Base-by-base conservation (phyloP, 2,329 filamentous ascomycete species). In the Aspergillus neoniger region DNA sequence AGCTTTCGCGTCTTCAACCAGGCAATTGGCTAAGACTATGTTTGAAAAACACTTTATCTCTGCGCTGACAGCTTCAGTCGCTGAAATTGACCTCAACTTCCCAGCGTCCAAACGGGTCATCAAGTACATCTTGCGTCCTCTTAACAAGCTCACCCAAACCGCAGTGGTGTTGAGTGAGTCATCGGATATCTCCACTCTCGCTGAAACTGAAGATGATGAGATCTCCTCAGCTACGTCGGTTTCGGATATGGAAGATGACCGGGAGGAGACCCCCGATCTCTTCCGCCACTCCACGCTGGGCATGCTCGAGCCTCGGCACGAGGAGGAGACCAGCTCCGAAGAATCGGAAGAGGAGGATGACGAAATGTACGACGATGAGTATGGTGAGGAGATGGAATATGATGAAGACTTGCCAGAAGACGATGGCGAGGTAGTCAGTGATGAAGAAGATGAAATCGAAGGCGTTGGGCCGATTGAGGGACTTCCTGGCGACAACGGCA, bases 1-100 rank as follows among this genome's bases (percentile, higher is more conserved):
- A 63, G 81, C 74, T 62, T 75, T 68, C 65, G 79, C 57, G 70
- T 82, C 66, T 47, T 93, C 92, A 7, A 90, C 93, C 64, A 88
- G 90, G 69, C 92, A 96, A 71, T 85, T 99, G 67, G 89, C 91
- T 36, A 91, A 92, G 67, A 87, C 97, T 62, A 99, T 99, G 95
- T 98, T 96, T 70, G 95, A 99, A 78, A 99, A 98, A 80, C 92
- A 96, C 58, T 96, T 95, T 74, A 88, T 98, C 63, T 86, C 91
- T 23, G 90, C 94, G 51, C 80, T 99, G 61, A 98, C 95, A 2
- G 86, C 88, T 12, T 96, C 96, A 1, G 93, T 99, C 68, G 92
- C 95, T 17, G 96, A 99, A 70, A 90, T 99, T 61, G 95, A 97
- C 73, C 85, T 99, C 63, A 96, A 96, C 67, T 97, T 96, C 76